Percentiles rank a stretch among this genome's conserved stretches.
Evolutionary conservation across 208 protist genomes (phyloP).

Genomic region (Angomonas desouzai): DNA sequence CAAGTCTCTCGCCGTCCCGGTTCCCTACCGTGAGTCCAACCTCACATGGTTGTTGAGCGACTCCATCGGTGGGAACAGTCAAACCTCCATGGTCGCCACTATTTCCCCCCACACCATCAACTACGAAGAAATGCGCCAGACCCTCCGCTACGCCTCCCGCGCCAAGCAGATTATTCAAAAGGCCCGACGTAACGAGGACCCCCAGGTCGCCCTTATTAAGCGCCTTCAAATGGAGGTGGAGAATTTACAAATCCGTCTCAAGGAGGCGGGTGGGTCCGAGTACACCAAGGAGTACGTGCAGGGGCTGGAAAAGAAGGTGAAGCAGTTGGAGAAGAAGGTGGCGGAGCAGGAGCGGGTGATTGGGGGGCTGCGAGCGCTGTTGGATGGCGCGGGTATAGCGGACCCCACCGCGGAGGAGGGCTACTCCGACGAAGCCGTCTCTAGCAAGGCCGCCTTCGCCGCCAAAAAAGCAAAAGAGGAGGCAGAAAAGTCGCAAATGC

Average conservation of each 20-base stretch:
- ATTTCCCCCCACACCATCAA: slow-evolving; percentile 86
- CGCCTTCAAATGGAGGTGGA: slow-evolving; percentile 53
- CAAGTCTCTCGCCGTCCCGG: slow-evolving; percentile 32
- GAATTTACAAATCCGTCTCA: slow-evolving; percentile 47
- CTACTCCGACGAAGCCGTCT: slow-evolving; percentile 16
- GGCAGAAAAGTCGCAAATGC: slow-evolving; percentile 36
- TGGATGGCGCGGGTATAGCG: slow-evolving; percentile 36
- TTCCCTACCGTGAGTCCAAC: slow-evolving; percentile 80
- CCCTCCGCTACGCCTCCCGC: slow-evolving; percentile 87
- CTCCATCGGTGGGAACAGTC: slow-evolving; percentile 87
- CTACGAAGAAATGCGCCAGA: slow-evolving; percentile 92
- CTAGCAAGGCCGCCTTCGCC: slow-evolving; percentile 17
- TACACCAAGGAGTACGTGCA: slow-evolving; percentile 71
- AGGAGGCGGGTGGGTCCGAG: slow-evolving; percentile 48
- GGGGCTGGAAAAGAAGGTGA: slow-evolving; percentile 31
- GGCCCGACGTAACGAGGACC: slow-evolving; percentile 90
- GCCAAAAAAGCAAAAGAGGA: slow-evolving; percentile 26
- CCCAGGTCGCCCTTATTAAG: slow-evolving; percentile 64
- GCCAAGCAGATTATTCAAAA: slow-evolving; percentile 92
- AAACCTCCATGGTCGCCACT: slow-evolving; percentile 95
- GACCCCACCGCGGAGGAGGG: slow-evolving; percentile 33
- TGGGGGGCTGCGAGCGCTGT: slow-evolving; percentile 36
- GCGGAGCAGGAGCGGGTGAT: slow-evolving; percentile 55
- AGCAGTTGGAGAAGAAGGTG: slow-evolving; percentile 44
- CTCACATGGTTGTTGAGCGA: slow-evolving; percentile 90